Percentiles rank a stretch among this genome's conserved stretches.
Evolutionary conservation across 345 rosid genomes (phyloP).

Genomic region (Lagerstroemia speciosa): DNA sequence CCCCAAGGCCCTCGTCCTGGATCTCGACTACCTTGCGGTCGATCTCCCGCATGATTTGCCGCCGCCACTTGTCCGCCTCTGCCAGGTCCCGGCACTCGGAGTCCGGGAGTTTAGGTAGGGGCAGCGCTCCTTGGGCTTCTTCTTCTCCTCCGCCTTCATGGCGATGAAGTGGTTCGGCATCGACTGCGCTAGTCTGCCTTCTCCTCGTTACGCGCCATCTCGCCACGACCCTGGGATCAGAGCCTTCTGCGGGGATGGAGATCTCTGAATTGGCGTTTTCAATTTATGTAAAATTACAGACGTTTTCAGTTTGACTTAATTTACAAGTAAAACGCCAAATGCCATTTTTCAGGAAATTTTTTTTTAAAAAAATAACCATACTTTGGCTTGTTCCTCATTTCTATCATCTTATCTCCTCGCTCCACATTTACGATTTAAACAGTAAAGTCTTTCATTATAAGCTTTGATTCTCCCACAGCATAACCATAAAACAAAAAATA

Average conservation of each 20-base stretch:
- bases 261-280: too few species aligned
- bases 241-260: neutral
- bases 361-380: too few species aligned
- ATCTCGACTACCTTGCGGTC: conserved; percentile 88
- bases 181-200: conserved; percentile 96
- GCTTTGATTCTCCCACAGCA: too few species aligned
- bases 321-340: too few species aligned
- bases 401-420: too few species aligned
- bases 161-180: conserved; percentile 84
- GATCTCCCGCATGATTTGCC: conserved; percentile 82
- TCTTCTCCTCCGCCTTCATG: conserved; percentile 66
- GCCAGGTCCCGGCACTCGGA: conserved; percentile 87
- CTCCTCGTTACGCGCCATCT: conserved; percentile 94
- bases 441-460: too few species aligned
- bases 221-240: neutral
- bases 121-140: conserved; percentile 87
- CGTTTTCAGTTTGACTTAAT: too few species aligned
- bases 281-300: too few species aligned
- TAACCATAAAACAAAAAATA: too few species aligned
- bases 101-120: conserved; percentile 84
- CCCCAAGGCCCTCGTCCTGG: conserved; percentile 92
- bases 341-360: too few species aligned
- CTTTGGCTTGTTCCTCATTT: too few species aligned
- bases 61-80: conserved; percentile 91
- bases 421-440: too few species aligned